Evolutionary conservation across 306 rosid species (phyloP).

Genomic region (Quercus cerris): DNA sequence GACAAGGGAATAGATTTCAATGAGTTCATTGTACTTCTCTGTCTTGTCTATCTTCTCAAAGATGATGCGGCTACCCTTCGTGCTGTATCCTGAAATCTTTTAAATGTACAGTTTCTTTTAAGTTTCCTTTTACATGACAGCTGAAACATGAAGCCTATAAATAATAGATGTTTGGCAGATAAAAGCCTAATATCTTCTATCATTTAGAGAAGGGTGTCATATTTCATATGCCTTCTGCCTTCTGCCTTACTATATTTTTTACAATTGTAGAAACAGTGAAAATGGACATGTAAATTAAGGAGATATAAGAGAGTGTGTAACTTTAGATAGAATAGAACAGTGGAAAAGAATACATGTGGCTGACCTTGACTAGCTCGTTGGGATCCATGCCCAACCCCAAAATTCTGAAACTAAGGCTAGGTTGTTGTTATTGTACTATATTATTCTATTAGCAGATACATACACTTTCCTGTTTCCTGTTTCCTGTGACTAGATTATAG

Average conservation of each 20-base stretch:
- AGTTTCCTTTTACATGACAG: not conserved
- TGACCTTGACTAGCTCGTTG: too few relatives aligned
- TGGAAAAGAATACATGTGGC: too few relatives aligned
- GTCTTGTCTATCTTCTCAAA: constrained; percentile 80
- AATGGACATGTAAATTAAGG: too few relatives aligned
- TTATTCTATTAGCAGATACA: not conserved
- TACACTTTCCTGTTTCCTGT: not conserved
- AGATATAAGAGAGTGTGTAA: too few relatives aligned
- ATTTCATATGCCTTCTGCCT: not conserved
- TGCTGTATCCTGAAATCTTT: constrained; percentile 52
- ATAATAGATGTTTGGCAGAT: not conserved
- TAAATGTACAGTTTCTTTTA: constrained; percentile 8
- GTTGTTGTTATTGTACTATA: not conserved
- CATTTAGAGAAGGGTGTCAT: not conserved
- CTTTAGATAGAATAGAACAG: too few relatives aligned
- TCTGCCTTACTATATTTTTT: not conserved
- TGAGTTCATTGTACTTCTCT: constrained; percentile 92
- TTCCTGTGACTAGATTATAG: too few relatives aligned
- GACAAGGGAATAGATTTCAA: constrained; percentile 73
- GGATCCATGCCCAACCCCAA: too few relatives aligned
- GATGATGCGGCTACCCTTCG: constrained; percentile 48
- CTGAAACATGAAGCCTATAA: not conserved
- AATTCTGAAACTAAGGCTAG: too few relatives aligned
- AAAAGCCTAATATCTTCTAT: not conserved
- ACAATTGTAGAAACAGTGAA: too few relatives aligned